Evolutionary conservation across 2,329 filamentous ascomycete genomes (phyloP).

Genomic region (Myotisia sp.): DNA sequence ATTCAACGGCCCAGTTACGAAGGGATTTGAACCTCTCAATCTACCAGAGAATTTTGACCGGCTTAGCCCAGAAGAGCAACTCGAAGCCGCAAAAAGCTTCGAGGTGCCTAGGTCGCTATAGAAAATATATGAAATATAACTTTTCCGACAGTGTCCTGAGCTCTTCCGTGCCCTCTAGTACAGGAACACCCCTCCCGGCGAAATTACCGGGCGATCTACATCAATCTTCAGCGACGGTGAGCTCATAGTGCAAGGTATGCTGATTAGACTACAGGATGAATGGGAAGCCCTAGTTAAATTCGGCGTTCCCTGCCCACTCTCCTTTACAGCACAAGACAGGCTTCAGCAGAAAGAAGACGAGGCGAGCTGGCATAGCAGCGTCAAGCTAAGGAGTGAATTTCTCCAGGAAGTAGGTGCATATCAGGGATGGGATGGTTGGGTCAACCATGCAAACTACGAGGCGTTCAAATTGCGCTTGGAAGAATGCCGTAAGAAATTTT

Average conservation of each 20-base stretch:
- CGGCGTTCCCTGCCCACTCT: constrained; percentile 2
- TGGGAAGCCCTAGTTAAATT: constrained; percentile 4
- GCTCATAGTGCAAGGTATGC: constrained; percentile 5
- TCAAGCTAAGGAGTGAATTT: constrained; percentile 7
- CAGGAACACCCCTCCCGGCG: not conserved
- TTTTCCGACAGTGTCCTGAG: constrained; percentile 1
- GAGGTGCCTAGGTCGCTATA: constrained; percentile 3
- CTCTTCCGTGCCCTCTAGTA: constrained; percentile 6
- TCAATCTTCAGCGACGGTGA: constrained; percentile 6
- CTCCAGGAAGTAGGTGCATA: constrained; percentile 6
- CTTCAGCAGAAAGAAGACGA: constrained; percentile 6
- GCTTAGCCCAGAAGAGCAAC: constrained; percentile 1
- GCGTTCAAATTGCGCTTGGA: constrained; percentile 2
- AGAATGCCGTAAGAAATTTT: constrained; percentile 3
- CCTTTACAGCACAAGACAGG: constrained; percentile 1
- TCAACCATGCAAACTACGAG: constrained; percentile 6
- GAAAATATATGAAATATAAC: constrained; percentile 7
- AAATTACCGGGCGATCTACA: constrained; percentile 5
- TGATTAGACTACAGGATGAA: constrained; percentile 3
- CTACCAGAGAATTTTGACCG: constrained; percentile 3
- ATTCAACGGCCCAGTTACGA: not conserved
- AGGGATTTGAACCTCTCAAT: not conserved
- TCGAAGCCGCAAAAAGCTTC: constrained; percentile 1
- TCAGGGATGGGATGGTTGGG: constrained; percentile 7
- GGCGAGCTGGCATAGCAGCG: constrained; percentile 6